Conservation (phyloP, 345 rosid genomes). For the Lenwebbia sp. region DNA sequence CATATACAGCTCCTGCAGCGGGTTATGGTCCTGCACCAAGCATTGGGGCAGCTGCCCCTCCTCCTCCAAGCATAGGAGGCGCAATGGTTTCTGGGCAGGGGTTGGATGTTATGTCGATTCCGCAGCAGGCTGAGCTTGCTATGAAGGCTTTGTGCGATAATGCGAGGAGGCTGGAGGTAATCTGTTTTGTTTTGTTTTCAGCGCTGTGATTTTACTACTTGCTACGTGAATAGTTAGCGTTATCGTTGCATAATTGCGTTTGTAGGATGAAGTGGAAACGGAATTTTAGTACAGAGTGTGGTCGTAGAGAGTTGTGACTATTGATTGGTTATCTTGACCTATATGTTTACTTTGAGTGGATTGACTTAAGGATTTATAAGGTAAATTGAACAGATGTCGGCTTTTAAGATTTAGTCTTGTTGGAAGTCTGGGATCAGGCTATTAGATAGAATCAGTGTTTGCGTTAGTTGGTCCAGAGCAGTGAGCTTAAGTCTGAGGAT, state of each 20-base stretch:
- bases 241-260: neutral
- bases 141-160: slow-evolving; percentile 57
- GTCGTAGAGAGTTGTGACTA: neutral
- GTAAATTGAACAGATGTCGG: neutral
- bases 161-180: slow-evolving; percentile 54
- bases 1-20: slow-evolving; percentile 16
- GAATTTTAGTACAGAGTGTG: neutral
- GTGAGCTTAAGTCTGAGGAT: neutral
- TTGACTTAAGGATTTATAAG: neutral
- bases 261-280: neutral
- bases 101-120: slow-evolving; percentile 42
- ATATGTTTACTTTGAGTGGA: neutral
- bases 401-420: neutral
- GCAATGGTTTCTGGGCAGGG: slow-evolving; percentile 29
- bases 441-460: neutral
- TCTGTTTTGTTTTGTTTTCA: slow-evolving; percentile 2
- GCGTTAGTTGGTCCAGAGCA: neutral
- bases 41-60: slow-evolving; percentile 9
- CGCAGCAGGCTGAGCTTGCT: slow-evolving; percentile 71
- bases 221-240: neutral
- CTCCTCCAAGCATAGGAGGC: slow-evolving; percentile 47
- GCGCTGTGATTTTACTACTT: neutral
- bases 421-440: neutral
- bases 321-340: neutral
- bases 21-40: slow-evolving; percentile 9